Percentiles rank a stretch among this genome's conserved stretches.
Evolutionary conservation across 257 asterid genomes (phyloP).

Genomic region (Schizonepeta tenuifolia): DNA sequence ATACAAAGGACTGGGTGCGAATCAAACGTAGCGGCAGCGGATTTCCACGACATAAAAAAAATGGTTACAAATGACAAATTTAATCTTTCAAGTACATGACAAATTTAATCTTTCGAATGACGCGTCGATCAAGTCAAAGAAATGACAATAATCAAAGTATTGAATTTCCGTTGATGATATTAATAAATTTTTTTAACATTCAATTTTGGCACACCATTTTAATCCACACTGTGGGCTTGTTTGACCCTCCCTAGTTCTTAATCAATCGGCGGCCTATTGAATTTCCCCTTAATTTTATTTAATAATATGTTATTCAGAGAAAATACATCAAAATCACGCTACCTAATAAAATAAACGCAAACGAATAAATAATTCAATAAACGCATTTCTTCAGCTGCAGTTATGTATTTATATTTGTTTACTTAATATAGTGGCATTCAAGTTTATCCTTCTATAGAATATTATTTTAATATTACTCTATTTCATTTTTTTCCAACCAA

Average conservation of each 20-base stretch:
- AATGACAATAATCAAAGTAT: constrained; percentile 10
- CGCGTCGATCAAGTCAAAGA: background rate
- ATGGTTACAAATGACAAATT: too few relatives aligned
- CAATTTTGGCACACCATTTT: constrained; percentile 28
- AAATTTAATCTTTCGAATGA: background rate
- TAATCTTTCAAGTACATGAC: too few relatives aligned
- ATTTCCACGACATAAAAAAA: too few relatives aligned
- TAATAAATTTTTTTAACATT: background rate
- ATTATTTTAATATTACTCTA: background rate
- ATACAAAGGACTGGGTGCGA: too few relatives aligned
- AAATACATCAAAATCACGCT: background rate
- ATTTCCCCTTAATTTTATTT: background rate
- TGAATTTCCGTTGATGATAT: constrained; percentile 6
- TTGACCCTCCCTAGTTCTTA: constrained; percentile 17
- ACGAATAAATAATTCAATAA: background rate
- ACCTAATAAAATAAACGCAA: background rate
- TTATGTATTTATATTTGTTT: background rate
- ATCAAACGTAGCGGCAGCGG: too few relatives aligned
- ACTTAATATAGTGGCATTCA: background rate
- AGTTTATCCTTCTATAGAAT: constrained; percentile 19
- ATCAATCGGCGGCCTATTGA: constrained; percentile 23
- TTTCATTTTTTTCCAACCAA: background rate
- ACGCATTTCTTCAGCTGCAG: background rate
- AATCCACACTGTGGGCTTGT: constrained; percentile 10
- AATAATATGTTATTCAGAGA: background rate